A percentile compares a stretch with the other conserved stretches of the same genome.
phyloP scores from a whole-genome alignment of 116 monocot genomes.

The Iris pallida region DNA sequence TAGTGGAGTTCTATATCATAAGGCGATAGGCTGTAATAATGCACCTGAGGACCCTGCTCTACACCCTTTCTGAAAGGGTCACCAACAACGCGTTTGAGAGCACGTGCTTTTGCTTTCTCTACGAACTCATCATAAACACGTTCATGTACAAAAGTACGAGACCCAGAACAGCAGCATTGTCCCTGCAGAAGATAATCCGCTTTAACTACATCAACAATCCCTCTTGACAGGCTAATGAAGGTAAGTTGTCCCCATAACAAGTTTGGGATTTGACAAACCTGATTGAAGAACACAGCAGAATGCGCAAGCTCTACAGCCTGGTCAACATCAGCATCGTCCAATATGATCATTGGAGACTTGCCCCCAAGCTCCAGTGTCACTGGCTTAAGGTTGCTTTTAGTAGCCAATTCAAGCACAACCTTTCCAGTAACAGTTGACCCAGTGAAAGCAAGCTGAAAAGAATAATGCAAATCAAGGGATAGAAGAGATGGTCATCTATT shows the following conservation, averaged over 20 bases:
- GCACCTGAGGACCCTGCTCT: slow-evolving; percentile 93
- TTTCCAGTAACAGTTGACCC: slow-evolving; percentile 80
- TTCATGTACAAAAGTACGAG: slow-evolving; percentile 90
- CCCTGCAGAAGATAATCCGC: slow-evolving; percentile 35
- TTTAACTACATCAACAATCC: background rate
- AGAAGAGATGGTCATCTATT: no score
- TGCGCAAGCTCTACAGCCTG: slow-evolving; percentile 82
- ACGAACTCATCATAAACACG: slow-evolving; percentile 77
- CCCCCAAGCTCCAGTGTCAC: slow-evolving; percentile 92
- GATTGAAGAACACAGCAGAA: slow-evolving; percentile 82
- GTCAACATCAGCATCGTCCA: slow-evolving; percentile 88
- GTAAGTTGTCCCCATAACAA: background rate
- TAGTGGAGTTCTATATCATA: background rate
- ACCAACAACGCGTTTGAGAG: slow-evolving; percentile 69
- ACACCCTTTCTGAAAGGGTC: slow-evolving; percentile 84
- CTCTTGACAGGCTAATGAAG: background rate
- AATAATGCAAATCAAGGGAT: background rate
- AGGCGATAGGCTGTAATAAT: background rate
- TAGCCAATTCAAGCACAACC: slow-evolving; percentile 72
- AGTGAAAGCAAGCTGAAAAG: slow-evolving; percentile 71
- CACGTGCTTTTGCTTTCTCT: slow-evolving; percentile 78
- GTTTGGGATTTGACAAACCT: slow-evolving; percentile 31
- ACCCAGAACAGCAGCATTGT: slow-evolving; percentile 86
- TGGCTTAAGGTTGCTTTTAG: slow-evolving; percentile 83
- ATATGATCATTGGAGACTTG: slow-evolving; percentile 85